phyloP scores from a whole-genome alignment of 2,329 filamentous ascomycete species.

The Ascochyta viciae-villosae region DNA sequence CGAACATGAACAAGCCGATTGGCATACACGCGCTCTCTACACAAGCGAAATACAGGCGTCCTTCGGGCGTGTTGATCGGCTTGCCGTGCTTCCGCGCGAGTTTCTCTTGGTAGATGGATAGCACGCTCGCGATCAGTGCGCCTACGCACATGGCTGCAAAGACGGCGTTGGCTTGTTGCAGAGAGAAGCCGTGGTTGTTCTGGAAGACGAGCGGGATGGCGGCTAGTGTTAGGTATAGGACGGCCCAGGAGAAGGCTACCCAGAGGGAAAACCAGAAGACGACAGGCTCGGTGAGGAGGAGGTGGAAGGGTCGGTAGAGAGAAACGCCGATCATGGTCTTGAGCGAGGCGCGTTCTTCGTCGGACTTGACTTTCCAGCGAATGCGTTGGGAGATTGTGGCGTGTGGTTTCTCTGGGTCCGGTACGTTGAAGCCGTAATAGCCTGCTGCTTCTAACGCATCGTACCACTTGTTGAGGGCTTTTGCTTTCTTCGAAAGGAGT shows the following conservation, averaged over 20 bases:
- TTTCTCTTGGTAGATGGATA: constrained; percentile 77
- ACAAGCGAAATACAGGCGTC: constrained; percentile 83
- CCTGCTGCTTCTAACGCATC: constrained; percentile 72
- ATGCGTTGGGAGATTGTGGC: constrained; percentile 61
- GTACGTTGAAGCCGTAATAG: constrained; percentile 62
- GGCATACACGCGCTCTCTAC: constrained; percentile 78
- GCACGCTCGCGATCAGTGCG: constrained; percentile 67
- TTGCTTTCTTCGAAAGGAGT: constrained; percentile 77
- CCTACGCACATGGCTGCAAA: constrained; percentile 77
- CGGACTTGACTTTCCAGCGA: constrained; percentile 79
- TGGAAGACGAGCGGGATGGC: constrained; percentile 81
- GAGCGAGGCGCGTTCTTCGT: constrained; percentile 76
- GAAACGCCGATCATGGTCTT: constrained; percentile 75
- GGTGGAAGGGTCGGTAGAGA: constrained; percentile 77
- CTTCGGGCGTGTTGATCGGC: constrained; percentile 65
- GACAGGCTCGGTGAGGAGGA: constrained; percentile 77
- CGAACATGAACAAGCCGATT: constrained; percentile 80
- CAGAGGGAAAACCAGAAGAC: constrained; percentile 89
- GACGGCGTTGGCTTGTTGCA: constrained; percentile 72
- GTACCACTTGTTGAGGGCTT: constrained; percentile 79
- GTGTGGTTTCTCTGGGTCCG: constrained; percentile 24
- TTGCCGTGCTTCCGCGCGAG: constrained; percentile 60
- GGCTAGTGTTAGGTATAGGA: constrained; percentile 84
- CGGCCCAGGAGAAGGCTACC: constrained; percentile 88
- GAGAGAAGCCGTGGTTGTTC: constrained; percentile 70